These are phyloP conservation scores for Coniferiporia sulphurascens DNA, from an alignment of 1,284 basidiomycete species.

Conservation along the genomic window DNA sequence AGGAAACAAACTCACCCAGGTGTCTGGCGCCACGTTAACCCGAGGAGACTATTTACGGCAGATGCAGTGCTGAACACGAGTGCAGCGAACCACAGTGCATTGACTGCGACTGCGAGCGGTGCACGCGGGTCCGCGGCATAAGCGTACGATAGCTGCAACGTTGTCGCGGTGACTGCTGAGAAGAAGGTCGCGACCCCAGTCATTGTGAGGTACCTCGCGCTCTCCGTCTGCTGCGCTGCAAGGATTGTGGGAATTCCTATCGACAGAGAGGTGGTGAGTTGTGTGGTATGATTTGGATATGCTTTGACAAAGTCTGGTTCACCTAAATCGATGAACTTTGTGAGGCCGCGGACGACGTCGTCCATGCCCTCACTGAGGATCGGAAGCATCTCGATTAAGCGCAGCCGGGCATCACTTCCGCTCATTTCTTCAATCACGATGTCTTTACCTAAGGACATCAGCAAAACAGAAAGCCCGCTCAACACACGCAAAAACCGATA, in stretches of 20 bases:
- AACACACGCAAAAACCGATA: not conserved
- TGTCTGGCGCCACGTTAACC: not conserved
- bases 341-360: not conserved
- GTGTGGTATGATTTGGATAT: not conserved
- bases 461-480: not conserved
- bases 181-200: constrained; percentile 28
- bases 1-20: not conserved
- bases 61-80: constrained; percentile 25
- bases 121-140: not conserved
- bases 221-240: not conserved
- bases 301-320: not conserved
- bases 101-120: constrained; percentile 16
- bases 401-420: not conserved
- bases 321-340: not conserved
- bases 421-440: not conserved
- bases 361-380: not conserved
- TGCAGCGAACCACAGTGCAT: constrained; percentile 24
- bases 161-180: constrained; percentile 24
- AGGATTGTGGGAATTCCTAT: not conserved
- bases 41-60: constrained; percentile 25
- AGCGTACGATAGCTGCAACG: constrained; percentile 20
- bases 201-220: constrained; percentile 21
- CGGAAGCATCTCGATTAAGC: not conserved
- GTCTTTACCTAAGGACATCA: not conserved
- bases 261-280: not conserved